Evolutionary conservation across 495 filamentous ascomycete species (phyloP), one percentile per base, ranked within the genome.

Genomic region (Podospora bellae-mahoneyi): DNA sequence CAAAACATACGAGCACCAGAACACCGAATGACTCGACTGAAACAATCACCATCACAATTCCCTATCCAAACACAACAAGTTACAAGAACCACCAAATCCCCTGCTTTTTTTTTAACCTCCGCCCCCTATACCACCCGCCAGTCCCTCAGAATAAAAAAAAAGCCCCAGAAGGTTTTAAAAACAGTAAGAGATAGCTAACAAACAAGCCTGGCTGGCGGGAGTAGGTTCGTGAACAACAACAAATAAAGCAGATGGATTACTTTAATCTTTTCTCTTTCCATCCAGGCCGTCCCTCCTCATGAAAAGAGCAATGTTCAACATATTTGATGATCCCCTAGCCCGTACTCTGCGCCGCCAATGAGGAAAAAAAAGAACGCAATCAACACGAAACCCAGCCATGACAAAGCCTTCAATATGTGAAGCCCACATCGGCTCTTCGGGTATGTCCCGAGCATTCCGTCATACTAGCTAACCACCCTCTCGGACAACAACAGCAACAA

Each of bases 181-280:
- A 1, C 23, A 23, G 23, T 23, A 2, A 23, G 23, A 23, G 23
- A 23, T 23, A 23, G 23, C 23, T 23, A 23, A 23, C 23, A 23
- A 23, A 23, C 23, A n/a, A 20, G 18, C 20, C 6, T 20, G 18
- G 20, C 56, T 19, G 56, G 23, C 56, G 39, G 39, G 1, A 10
- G 39, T 23, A 23, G 3, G 15, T 16, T 48, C 3, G 2, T 48
- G 39, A 48, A 48, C 2, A 48, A 48, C 9, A 48, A 10, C 7
- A 58, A 19, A 58, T 20, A 58, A 58, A 58, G 55, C 32, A 30
- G 20, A 28, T 62, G 32, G 7, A 34, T 63, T 34, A 63, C 27
- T 63, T 63, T 63, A 18, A 19, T 63, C n/a, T 39, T 32, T 61
- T 63, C n/a, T 39, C 18, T 61, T 61, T 30, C 26, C 32, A 48